A percentile compares a stretch with the other conserved stretches of the same genome.
These are phyloP conservation scores for Incumbomyces delicatus DNA, from an alignment of 2,329 filamentous ascomycete species.

Conservation along the genomic window DNA sequence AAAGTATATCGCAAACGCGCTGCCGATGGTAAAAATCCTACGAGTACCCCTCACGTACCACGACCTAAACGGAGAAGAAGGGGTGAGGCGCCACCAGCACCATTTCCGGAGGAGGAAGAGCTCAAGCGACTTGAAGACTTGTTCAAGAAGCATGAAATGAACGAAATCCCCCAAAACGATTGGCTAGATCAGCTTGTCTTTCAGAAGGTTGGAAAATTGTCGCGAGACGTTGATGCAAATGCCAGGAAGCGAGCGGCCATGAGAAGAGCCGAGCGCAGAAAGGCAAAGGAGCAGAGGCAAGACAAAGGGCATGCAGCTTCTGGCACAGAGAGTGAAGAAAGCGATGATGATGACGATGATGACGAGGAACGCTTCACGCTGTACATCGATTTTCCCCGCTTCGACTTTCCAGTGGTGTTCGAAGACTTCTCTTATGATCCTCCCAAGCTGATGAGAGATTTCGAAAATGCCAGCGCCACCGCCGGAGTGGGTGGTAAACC, in stretches of 20 bases:
- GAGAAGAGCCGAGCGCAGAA: conserved; percentile 26
- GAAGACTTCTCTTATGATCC: conserved; percentile 86
- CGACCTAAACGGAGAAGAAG: conserved; percentile 45
- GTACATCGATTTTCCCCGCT: conserved; percentile 83
- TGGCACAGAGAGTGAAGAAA: conserved; percentile 21
- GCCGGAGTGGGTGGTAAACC: conserved; percentile 65
- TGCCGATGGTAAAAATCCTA: conserved; percentile 75
- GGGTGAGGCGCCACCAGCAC: conserved; percentile 35
- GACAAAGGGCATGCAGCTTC: conserved; percentile 31
- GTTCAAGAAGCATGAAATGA: conserved; percentile 97
- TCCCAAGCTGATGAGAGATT: conserved; percentile 68
- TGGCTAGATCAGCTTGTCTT: conserved; percentile 96
- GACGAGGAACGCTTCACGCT: conserved; percentile 65
- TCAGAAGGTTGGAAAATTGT: conserved; percentile 72
- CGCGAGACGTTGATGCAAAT: conserved; percentile 53
- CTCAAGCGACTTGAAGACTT: conserved; percentile 79
- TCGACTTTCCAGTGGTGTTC: conserved; percentile 93
- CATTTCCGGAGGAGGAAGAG: conserved; percentile 67
- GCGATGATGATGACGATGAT: conserved; percentile 29
- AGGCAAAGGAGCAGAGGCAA: conserved; percentile 22
- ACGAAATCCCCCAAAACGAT: conserved; percentile 81
- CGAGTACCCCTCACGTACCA: conserved; percentile 64
- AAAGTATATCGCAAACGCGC: conserved; percentile 68
- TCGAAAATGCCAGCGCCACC: conserved; percentile 53
- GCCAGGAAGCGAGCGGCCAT: conserved; percentile 46